Conservation (phyloP, 257 asterid species). For the Coffea eugenioides region DNA sequence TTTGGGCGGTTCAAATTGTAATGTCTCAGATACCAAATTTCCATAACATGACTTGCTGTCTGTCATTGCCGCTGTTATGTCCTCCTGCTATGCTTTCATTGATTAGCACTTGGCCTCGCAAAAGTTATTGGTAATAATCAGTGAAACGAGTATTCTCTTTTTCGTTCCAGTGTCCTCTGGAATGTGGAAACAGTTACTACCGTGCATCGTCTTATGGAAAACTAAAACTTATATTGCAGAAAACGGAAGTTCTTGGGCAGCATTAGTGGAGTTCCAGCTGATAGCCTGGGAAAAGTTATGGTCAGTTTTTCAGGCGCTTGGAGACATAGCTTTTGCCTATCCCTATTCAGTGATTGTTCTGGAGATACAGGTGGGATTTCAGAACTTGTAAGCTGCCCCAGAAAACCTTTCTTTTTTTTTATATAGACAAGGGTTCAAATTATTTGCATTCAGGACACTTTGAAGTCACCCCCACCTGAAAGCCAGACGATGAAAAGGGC, state of each 20-base stretch:
- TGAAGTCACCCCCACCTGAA: constrained; percentile 68
- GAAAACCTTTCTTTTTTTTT: too few species aligned
- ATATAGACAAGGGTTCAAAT: too few species aligned
- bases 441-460: constrained; percentile 45
- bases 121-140: constrained; percentile 48
- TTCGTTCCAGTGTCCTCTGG: not conserved
- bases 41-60: constrained; percentile 63
- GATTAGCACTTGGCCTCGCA: constrained; percentile 69
- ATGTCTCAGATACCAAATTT: constrained; percentile 72
- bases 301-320: constrained; percentile 66
- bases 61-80: constrained; percentile 65
- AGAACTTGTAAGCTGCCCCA: not conserved
- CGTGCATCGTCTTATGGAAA: not conserved
- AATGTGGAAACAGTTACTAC: not conserved
- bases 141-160: constrained; percentile 24
- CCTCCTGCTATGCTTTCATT: constrained; percentile 53
- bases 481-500: constrained; percentile 64
- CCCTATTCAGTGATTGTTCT: constrained; percentile 64
- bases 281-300: constrained; percentile 36
- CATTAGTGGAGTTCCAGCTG: constrained; percentile 12
- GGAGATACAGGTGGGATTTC: constrained; percentile 64
- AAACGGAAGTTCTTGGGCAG: constrained; percentile 56
- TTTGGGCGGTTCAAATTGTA: constrained; percentile 54
- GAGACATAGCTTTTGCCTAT: constrained; percentile 80
- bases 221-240: constrained; percentile 31